A percentile compares a stretch with the other conserved stretches of the same genome.
Conservation (phyloP, 306 rosid species). For the Morella rubra region DNA sequence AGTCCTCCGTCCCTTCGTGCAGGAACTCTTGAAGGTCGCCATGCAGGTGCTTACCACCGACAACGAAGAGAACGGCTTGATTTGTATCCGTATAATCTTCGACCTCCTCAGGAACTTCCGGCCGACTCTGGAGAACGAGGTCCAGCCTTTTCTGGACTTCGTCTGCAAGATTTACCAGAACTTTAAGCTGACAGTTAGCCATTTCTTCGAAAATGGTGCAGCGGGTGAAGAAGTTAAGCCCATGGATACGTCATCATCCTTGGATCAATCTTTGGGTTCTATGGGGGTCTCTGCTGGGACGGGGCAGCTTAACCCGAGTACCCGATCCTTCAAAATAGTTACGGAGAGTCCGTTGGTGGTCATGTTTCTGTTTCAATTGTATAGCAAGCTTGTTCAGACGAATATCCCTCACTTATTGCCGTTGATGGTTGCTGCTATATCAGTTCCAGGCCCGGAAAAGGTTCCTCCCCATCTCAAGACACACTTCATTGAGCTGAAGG, state of each 20-base stretch:
- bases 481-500: slow-evolving; percentile 88
- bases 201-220: slow-evolving; percentile 74
- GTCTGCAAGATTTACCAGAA: slow-evolving; percentile 92
- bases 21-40: slow-evolving; percentile 93
- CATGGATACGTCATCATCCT: slow-evolving; percentile 61
- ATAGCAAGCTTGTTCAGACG: slow-evolving; percentile 88
- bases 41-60: slow-evolving; percentile 92
- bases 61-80: slow-evolving; percentile 90
- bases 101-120: slow-evolving; percentile 94
- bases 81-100: slow-evolving; percentile 85
- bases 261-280: slow-evolving; percentile 53
- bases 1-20: slow-evolving; percentile 95
- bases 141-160: slow-evolving; percentile 91
- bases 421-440: slow-evolving; percentile 95
- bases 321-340: slow-evolving; percentile 88
- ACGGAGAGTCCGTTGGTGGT: slow-evolving; percentile 98
- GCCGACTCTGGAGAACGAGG: slow-evolving; percentile 84
- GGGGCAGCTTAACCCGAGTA: slow-evolving; percentile 85
- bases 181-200: slow-evolving; percentile 75
- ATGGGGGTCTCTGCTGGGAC: slow-evolving; percentile 49
- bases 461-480: slow-evolving; percentile 77
- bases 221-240: slow-evolving; percentile 71
- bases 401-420: slow-evolving; percentile 94
- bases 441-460: slow-evolving; percentile 95
- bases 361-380: slow-evolving; percentile 94